Evolutionary conservation across 495 filamentous ascomycete species (phyloP).

Genomic region (Bryoglossum gracile): DNA sequence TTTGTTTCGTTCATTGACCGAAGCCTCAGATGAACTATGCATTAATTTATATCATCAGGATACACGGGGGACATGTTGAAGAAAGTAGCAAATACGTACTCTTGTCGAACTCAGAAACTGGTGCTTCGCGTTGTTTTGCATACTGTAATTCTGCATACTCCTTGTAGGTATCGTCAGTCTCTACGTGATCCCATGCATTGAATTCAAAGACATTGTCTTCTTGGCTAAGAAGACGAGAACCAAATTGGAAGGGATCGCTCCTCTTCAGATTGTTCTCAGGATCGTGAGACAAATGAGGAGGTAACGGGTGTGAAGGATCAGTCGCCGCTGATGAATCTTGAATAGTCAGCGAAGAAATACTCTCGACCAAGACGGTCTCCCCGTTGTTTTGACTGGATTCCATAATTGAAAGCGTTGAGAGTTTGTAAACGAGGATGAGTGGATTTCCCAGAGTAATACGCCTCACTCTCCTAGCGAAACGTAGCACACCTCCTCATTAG

Average conservation of each 20-base stretch:
- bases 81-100: conserved; percentile 35
- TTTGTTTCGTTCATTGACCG: conserved; percentile 43
- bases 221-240: conserved; percentile 74
- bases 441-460: too few relatives aligned
- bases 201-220: conserved; percentile 85
- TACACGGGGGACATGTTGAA: conserved; percentile 10
- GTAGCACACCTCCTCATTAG: too few relatives aligned
- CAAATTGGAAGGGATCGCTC: conserved; percentile 89
- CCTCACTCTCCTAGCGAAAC: too few relatives aligned
- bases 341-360: conserved; percentile 14
- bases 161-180: conserved; percentile 74
- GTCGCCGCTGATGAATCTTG: conserved; percentile 10
- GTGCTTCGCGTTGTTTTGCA: conserved; percentile 68
- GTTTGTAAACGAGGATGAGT: too few relatives aligned
- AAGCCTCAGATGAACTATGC: conserved; percentile 57
- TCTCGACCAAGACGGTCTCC: conserved; percentile 8
- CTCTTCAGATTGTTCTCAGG: conserved; percentile 64
- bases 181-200: conserved; percentile 98
- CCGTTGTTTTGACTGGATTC: conserved; percentile 12
- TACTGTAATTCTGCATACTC: conserved; percentile 77
- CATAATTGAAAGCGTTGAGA: conserved; percentile 9
- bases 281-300: conserved; percentile 48
- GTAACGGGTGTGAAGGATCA: conserved; percentile 21
- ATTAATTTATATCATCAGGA: conserved; percentile 49
- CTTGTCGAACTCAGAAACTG: conserved; percentile 82